A percentile compares a stretch with the other conserved stretches of the same genome.
These are phyloP conservation scores for Mycena galericulata DNA, from an alignment of 768 basidiomycete genomes.

Conservation along the genomic window DNA sequence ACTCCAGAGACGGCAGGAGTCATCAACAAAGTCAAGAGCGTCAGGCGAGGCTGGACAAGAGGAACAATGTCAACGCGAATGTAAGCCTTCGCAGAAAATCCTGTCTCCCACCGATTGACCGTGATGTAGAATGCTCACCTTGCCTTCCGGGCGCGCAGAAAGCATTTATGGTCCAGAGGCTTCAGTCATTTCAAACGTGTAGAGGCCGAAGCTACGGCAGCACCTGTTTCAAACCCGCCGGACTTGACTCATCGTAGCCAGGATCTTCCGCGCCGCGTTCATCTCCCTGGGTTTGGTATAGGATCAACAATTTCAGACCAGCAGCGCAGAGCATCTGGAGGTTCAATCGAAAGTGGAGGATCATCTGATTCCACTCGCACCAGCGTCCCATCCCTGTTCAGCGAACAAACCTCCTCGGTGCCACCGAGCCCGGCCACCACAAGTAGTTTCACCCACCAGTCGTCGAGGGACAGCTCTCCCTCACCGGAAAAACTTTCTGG, in stretches of 20 bases:
- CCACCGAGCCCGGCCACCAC: slow-evolving; percentile 21
- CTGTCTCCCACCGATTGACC: background rate
- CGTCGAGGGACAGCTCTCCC: slow-evolving; percentile 14
- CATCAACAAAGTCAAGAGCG: background rate
- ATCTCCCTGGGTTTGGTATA: background rate
- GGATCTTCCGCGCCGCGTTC: background rate
- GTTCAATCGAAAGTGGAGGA: slow-evolving; percentile 10
- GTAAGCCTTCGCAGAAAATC: background rate
- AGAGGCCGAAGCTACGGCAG: too few species aligned
- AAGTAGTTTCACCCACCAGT: background rate
- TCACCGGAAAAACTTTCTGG: slow-evolving; percentile 6
- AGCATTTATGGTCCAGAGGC: slow-evolving; percentile 20
- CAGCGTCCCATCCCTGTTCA: slow-evolving; percentile 8
- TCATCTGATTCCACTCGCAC: slow-evolving; percentile 5
- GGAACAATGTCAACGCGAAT: background rate
- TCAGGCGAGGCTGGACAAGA: background rate
- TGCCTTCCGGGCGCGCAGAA: slow-evolving; percentile 4
- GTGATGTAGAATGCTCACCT: background rate
- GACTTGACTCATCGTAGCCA: slow-evolving; percentile 1
- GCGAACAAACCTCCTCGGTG: slow-evolving; percentile 1
- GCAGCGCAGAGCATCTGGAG: slow-evolving; percentile 15
- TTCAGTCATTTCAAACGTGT: slow-evolving; percentile 19
- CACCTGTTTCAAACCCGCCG: background rate
- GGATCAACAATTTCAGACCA: background rate
- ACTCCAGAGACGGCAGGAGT: background rate